These are phyloP conservation scores for Kwoniella mangroviensis DNA, from an alignment of 768 basidiomycete species.

Conservation along the genomic window DNA sequence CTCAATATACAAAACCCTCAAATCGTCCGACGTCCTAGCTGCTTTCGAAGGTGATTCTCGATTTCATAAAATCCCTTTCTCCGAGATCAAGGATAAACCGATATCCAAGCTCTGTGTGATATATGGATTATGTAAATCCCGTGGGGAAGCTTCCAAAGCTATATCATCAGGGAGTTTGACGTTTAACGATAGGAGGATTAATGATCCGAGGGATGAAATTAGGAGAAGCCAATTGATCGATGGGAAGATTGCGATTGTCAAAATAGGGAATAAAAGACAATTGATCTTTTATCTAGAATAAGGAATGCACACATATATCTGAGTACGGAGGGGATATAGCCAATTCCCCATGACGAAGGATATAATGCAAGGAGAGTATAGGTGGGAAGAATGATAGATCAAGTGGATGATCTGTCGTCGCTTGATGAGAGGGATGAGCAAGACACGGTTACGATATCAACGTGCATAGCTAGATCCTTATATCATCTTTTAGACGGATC, in stretches of 20 bases:
- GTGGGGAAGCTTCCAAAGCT: slow-evolving; percentile 72
- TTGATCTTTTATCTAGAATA: slow-evolving; percentile 62
- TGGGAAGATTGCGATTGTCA: slow-evolving; percentile 67
- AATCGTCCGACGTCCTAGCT: slow-evolving; percentile 64
- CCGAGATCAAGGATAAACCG: slow-evolving; percentile 64
- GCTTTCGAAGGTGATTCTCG: slow-evolving; percentile 72
- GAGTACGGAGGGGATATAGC: too few species aligned
- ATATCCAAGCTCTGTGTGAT: slow-evolving; percentile 68
- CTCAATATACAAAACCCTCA: slow-evolving; percentile 56
- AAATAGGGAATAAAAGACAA: slow-evolving; percentile 75
- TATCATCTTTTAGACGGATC: too few species aligned
- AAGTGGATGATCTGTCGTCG: too few species aligned
- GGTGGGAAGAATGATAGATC: too few species aligned
- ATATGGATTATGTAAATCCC: slow-evolving; percentile 68
- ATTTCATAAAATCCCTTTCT: slow-evolving; percentile 63
- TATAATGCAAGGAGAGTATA: too few species aligned
- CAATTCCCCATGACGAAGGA: too few species aligned
- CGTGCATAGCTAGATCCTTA: too few species aligned
- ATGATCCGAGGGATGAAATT: slow-evolving; percentile 63
- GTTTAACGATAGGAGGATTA: slow-evolving; percentile 68
- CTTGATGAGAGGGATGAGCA: too few species aligned
- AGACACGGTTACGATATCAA: too few species aligned
- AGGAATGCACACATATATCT: too few species aligned
- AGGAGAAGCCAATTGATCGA: slow-evolving; percentile 64
- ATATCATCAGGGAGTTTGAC: slow-evolving; percentile 72